Evolutionary conservation across 2,329 filamentous ascomycete genomes (phyloP).

Genomic region (Cryphonectria radicalis): DNA sequence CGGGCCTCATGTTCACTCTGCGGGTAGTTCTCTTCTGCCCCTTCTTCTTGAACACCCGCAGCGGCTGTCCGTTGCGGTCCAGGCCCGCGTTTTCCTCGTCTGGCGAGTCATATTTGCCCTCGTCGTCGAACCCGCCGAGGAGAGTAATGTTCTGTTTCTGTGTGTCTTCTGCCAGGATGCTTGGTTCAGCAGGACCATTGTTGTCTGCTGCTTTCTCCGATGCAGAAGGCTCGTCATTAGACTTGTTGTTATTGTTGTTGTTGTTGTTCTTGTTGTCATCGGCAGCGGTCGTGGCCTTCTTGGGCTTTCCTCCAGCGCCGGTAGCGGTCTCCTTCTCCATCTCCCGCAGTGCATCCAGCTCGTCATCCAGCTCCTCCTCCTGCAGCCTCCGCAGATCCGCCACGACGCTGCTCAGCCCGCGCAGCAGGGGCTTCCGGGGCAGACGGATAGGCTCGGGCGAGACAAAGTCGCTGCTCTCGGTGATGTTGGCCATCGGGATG

Average conservation of each 20-base stretch:
- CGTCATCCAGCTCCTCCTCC: constrained; percentile 72
- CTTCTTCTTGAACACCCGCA: constrained; percentile 78
- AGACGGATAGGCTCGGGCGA: constrained; percentile 55
- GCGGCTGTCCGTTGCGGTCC: constrained; percentile 61
- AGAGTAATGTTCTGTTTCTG: constrained; percentile 46
- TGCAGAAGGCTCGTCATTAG: background rate
- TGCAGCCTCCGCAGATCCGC: constrained; percentile 71
- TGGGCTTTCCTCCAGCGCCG: constrained; percentile 5
- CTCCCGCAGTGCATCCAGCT: constrained; percentile 75
- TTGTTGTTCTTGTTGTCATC: background rate
- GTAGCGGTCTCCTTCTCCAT: constrained; percentile 56
- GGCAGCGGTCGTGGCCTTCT: constrained; percentile 17
- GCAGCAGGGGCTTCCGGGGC: constrained; percentile 64
- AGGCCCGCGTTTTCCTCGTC: constrained; percentile 52
- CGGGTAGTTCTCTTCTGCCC: constrained; percentile 80
- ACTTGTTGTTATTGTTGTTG: background rate
- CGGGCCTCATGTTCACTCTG: constrained; percentile 66
- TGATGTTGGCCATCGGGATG: constrained; percentile 53
- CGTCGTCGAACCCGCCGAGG: constrained; percentile 68
- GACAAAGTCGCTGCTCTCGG: constrained; percentile 59
- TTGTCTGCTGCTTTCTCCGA: background rate
- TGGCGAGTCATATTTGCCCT: constrained; percentile 59
- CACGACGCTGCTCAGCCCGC: constrained; percentile 75
- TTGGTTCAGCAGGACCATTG: constrained; percentile 35
- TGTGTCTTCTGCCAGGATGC: constrained; percentile 50